These are phyloP conservation scores for Exophiala spinifera DNA, from an alignment of 2,329 filamentous ascomycete species.

Conservation along the genomic window DNA sequence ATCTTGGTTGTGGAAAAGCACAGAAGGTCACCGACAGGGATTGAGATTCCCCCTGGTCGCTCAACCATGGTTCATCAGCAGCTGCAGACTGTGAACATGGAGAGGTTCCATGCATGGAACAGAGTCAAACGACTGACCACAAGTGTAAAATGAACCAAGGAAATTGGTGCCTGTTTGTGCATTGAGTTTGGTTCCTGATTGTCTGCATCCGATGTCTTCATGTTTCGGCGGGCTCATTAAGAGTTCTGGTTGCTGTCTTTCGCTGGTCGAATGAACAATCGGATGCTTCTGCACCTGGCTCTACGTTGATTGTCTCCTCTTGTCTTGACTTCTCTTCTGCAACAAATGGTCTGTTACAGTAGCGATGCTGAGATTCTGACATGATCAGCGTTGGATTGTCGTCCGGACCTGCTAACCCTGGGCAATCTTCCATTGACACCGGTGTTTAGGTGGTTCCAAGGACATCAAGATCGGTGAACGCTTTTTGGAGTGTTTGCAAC, in stretches of 20 bases:
- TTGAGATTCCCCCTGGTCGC: constrained; percentile 26
- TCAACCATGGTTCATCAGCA: constrained; percentile 22
- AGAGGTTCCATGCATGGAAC: constrained; percentile 8
- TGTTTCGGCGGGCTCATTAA: constrained; percentile 12
- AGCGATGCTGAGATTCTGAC: too few relatives aligned
- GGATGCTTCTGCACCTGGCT: not conserved
- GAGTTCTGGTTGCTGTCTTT: constrained; percentile 10
- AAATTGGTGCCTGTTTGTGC: constrained; percentile 16
- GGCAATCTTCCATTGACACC: too few relatives aligned
- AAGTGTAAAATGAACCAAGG: constrained; percentile 19
- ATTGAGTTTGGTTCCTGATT: constrained; percentile 9
- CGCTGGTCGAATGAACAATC: not conserved
- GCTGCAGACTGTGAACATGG: constrained; percentile 9
- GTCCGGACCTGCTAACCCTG: too few relatives aligned
- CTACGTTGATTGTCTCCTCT: not conserved
- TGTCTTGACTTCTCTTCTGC: too few relatives aligned
- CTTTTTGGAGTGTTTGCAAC: not conserved
- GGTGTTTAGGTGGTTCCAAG: too few relatives aligned
- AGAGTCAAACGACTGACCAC: constrained; percentile 16
- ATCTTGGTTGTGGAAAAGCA: constrained; percentile 9
- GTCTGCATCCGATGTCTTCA: constrained; percentile 5
- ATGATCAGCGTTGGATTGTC: too few relatives aligned
- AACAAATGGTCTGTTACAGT: too few relatives aligned
- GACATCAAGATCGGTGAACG: too few relatives aligned
- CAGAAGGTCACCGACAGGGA: constrained; percentile 21